Base-by-base conservation (phyloP, 306 rosid species). In the Sicyos baderoa region DNA sequence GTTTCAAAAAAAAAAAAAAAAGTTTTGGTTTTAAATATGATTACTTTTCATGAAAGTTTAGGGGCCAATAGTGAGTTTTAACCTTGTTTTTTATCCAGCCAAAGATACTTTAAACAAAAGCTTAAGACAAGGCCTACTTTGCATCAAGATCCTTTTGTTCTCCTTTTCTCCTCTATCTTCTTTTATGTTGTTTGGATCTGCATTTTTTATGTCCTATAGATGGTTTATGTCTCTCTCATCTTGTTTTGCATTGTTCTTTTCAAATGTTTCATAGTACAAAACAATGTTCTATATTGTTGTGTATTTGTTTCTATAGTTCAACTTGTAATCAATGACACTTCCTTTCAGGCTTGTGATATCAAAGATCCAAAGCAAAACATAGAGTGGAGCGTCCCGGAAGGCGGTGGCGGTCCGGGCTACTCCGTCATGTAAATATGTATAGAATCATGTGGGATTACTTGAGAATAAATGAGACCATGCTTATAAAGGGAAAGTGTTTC, bases 371-470 rank as follows among this genome's bases (percentile, higher is more conserved):
- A 74, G 77, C 95, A 93, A 74, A 89, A 93, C 72, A 89, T 89
- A 11, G 81, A 83, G 84, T 93, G 98, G 98, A 88, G 85, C 14
- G 85, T 86, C 27, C 98, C 98, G 3, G 98, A 89, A 83, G 97
- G 98, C 0, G 96, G 96, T 13, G 98, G 98, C 44, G 98, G 98
- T 51, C 97, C 98, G 0, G 89, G 88, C 52, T 86, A 93, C 83
- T 80, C 95, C 5, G 32, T 73, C 72, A 82, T 79, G 91, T 86
- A 86, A 78, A 76, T 21, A 44, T 64, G 37, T 64, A 44, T 19
- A 42, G 53, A 64, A 40, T 18, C 2, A 13, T 64, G 52, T 18
- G 35, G 53, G 19, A 61, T 61, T 35, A 18, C 42, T 35, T 9
- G 25, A 61, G 50, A 17, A 61, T 61, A 61, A 37, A 35, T 35